Evolutionary conservation across 352 stramenopile genomes (phyloP).

Genomic region (Phytophthora aleatoria): DNA sequence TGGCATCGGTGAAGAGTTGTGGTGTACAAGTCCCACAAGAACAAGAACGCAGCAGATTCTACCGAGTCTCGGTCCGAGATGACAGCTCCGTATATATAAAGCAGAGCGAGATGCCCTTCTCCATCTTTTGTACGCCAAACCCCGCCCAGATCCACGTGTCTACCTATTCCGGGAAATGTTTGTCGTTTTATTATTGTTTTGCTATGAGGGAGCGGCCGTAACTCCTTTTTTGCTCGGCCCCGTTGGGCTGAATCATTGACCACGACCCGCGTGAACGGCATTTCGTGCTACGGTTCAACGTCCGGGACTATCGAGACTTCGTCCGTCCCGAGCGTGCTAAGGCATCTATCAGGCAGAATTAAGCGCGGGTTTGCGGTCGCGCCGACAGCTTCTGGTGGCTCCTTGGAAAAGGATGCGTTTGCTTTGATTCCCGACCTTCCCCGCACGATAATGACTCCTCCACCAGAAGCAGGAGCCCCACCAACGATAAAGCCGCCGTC

Average conservation of each 20-base stretch:
- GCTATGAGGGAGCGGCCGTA: slow-evolving; percentile 12
- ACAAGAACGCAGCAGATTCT: too few relatives aligned
- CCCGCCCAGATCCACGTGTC: slow-evolving; percentile 2
- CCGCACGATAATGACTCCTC: slow-evolving; percentile 36
- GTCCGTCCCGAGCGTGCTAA: slow-evolving; percentile 17
- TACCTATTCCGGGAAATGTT: slow-evolving; percentile 23
- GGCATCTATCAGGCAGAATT: slow-evolving; percentile 36
- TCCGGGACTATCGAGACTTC: slow-evolving; percentile 21
- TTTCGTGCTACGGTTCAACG: slow-evolving; percentile 30
- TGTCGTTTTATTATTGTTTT: slow-evolving; percentile 18
- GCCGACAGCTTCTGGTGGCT: slow-evolving; percentile 40
- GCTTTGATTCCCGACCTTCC: slow-evolving; percentile 37
- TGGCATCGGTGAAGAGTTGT: too few relatives aligned
- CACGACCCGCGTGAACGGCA: slow-evolving; percentile 15
- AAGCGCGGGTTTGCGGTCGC: slow-evolving; percentile 40
- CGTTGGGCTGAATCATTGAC: slow-evolving; percentile 19
- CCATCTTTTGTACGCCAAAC: too few relatives aligned
- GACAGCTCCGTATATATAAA: background rate
- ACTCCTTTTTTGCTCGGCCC: slow-evolving; percentile 18
- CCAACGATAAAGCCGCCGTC: slow-evolving; percentile 3
- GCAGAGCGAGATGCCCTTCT: background rate
- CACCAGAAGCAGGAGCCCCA: slow-evolving; percentile 34
- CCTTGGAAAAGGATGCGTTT: slow-evolving; percentile 46
- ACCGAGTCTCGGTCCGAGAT: background rate
- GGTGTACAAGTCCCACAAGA: too few relatives aligned